Conservation (phyloP, 495 filamentous ascomycete genomes). For the Rusavskia elegans region DNA sequence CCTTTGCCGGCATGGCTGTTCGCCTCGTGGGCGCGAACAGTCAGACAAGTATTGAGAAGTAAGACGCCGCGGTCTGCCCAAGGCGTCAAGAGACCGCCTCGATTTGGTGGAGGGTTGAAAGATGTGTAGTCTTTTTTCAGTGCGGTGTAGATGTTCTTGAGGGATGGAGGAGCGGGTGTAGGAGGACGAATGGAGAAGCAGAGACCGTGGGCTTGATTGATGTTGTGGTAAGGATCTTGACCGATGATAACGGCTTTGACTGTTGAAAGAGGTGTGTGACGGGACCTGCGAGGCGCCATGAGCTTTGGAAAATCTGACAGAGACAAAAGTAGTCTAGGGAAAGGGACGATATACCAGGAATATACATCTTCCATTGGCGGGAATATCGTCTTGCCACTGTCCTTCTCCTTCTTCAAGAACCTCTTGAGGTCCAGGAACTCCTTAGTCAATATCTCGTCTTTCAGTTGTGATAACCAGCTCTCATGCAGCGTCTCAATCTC, state of each 20-base stretch:
- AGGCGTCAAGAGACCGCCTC: constrained; percentile 65
- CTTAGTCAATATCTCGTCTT: constrained; percentile 59
- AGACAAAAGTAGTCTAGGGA: background rate
- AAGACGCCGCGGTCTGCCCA: constrained; percentile 91
- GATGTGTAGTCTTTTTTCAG: constrained; percentile 75
- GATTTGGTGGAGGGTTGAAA: constrained; percentile 59
- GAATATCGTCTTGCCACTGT: constrained; percentile 59
- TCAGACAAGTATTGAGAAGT: constrained; percentile 83
- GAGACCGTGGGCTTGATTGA: constrained; percentile 90
- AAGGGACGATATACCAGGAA: constrained; percentile 48
- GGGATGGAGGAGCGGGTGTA: constrained; percentile 69
- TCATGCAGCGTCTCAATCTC: constrained; percentile 87
- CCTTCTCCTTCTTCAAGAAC: constrained; percentile 67
- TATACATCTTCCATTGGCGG: constrained; percentile 85
- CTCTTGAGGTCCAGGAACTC: constrained; percentile 78
- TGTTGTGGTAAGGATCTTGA: constrained; percentile 93
- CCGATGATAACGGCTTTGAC: constrained; percentile 86
- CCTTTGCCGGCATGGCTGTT: constrained; percentile 69
- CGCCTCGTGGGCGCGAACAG: constrained; percentile 73
- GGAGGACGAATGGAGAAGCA: constrained; percentile 88
- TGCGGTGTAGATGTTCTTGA: constrained; percentile 80
- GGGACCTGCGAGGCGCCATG: constrained; percentile 42
- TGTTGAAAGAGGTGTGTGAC: constrained; percentile 70
- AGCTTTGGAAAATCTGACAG: background rate
- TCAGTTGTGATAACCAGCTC: constrained; percentile 75